Base-by-base conservation (phyloP, 1,284 basidiomycete species). In the Leccinum angustisporum region DNA sequence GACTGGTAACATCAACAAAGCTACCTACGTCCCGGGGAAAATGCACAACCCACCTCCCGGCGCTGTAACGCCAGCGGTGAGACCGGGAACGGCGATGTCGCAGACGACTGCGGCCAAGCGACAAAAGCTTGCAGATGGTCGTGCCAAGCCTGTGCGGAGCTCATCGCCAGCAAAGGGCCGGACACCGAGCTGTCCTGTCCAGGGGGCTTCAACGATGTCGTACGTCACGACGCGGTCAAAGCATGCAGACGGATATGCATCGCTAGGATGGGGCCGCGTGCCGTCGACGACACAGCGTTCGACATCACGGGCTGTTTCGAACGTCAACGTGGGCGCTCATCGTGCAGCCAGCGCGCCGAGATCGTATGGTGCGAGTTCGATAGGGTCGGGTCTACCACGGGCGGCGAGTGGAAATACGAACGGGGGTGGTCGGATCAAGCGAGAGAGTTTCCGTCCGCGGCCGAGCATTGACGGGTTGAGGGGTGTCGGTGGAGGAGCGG, bases 381-480 rank as follows among this genome's bases (percentile, higher is more conserved):
- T 71, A 53, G 70, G 71, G 9, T 71, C 76, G n/a, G 67, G 65
- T 18, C 57, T 65, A 25, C 61, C 67, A 53, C 67, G 70, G 21
- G 66, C 73, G 10, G 66, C 63, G 40, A 71, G 71, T 18, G 40
- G n/a, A 0, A 18, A 18, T 16, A 73, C 77, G 58, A 79, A 78
- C 73, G 86, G 84, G 68, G 80, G 80, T 25, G 75, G 80, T 52
- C 67, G 70, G 25, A 70, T 75, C 48, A 73, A 61, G 61, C 79
- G 87, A 64, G 90, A 92, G 77, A 92, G 90, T 72, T 92, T 92
- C 73, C 88, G 84, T 70, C 90, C 91, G 9, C 78, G 90, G 51
- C 83, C 88, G 48, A 92, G 90, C 68, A 74, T 85, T 21, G 88
- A 90, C 66, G 58, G 67, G 56, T 30, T 72, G 72, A 60, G 73